phyloP scores from a whole-genome alignment of 768 basidiomycete genomes.

The Phanerochaete carnosa region DNA sequence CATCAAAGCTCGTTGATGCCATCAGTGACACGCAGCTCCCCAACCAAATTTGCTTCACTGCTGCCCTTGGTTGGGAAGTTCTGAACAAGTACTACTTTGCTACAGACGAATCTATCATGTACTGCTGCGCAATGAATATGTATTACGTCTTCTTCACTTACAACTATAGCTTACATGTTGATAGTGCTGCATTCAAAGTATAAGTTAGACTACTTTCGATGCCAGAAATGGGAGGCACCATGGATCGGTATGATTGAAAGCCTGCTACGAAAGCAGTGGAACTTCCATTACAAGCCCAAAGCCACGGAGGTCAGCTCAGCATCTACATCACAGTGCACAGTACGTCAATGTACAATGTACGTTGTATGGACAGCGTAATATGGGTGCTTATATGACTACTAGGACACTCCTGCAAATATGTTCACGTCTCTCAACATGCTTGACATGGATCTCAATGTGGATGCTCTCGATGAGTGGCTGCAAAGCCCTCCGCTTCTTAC shows the following conservation, averaged over 20 bases:
- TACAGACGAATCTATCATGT: slow-evolving; percentile 25
- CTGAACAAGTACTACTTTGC: slow-evolving; percentile 29
- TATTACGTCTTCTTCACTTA: not conserved
- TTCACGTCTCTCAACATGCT: not conserved
- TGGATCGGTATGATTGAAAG: slow-evolving; percentile 26
- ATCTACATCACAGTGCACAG: not conserved
- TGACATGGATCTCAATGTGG: not conserved
- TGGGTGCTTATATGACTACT: too few relatives aligned
- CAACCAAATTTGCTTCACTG: slow-evolving; percentile 20
- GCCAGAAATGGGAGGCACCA: slow-evolving; percentile 18
- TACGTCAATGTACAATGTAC: not conserved
- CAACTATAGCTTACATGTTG: not conserved
- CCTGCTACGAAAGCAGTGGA: slow-evolving; percentile 19
- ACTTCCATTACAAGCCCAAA: slow-evolving; percentile 16
- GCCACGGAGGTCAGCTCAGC: not conserved
- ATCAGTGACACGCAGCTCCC: slow-evolving; percentile 9
- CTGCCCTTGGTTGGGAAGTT: slow-evolving; percentile 13
- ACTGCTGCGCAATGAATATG: slow-evolving; percentile 28
- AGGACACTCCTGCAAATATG: not conserved
- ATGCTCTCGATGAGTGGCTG: not conserved
- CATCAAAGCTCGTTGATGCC: slow-evolving; percentile 16
- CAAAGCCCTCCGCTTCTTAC: not conserved
- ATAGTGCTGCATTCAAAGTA: slow-evolving; percentile 27
- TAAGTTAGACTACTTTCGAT: slow-evolving; percentile 26
- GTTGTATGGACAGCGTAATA: too few relatives aligned